These are phyloP conservation scores for Crepidotus variabilis DNA, from an alignment of 768 basidiomycete genomes.

Conservation along the genomic window DNA sequence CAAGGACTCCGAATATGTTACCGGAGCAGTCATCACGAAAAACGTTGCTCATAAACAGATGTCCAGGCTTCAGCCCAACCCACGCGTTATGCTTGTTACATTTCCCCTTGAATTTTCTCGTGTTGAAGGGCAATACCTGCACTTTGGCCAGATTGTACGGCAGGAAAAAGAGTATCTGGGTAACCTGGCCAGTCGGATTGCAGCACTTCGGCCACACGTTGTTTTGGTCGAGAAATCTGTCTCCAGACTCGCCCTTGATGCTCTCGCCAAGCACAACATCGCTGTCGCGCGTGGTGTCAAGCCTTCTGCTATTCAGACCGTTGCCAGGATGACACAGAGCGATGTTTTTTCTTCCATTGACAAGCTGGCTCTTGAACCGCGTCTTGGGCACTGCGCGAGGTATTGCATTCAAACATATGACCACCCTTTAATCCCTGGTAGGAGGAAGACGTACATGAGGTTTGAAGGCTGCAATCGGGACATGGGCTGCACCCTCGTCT, in stretches of 20 bases:
- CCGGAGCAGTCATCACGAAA: conserved; percentile 96
- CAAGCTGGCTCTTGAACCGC: conserved; percentile 84
- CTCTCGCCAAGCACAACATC: conserved; percentile 79
- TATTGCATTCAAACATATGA: conserved; percentile 94
- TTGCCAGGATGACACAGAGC: conserved; percentile 92
- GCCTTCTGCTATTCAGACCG: conserved; percentile 77
- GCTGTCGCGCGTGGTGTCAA: conserved; percentile 91
- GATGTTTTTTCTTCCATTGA: conserved; percentile 97
- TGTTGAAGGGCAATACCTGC: conserved; percentile 88
- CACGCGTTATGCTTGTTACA: conserved; percentile 93
- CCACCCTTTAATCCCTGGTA: conserved; percentile 90
- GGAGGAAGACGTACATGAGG: conserved; percentile 94
- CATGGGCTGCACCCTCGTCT: conserved; percentile 90
- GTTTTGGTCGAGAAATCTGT: conserved; percentile 91
- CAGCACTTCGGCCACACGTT: conserved; percentile 88
- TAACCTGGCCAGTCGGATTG: conserved; percentile 83
- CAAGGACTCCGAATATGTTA: conserved; percentile 92
- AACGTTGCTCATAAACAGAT: conserved; percentile 97
- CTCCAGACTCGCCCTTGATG: conserved; percentile 85
- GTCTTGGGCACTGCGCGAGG: conserved; percentile 80
- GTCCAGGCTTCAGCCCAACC: conserved; percentile 77
- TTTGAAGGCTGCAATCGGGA: conserved; percentile 95
- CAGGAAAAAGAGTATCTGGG: conserved; percentile 93
- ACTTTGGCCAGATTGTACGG: conserved; percentile 84
- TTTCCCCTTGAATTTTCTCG: conserved; percentile 94